Base-by-base conservation (phyloP, 163 green algal species). In the Scenedesmus sp. region DNA sequence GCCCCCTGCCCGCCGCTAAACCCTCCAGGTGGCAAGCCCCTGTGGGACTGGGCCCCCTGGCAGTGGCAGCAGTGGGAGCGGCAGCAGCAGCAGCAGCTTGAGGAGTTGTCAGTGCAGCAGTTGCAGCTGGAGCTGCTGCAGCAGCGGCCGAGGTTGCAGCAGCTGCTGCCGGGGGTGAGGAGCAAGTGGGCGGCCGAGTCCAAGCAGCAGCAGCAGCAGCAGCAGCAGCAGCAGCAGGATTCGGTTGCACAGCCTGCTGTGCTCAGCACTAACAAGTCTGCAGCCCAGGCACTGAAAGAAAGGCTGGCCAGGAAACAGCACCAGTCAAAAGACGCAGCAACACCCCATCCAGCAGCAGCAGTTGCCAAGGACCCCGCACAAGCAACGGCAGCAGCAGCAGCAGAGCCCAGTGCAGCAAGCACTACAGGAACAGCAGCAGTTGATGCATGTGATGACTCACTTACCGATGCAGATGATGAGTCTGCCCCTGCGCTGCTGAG, bases 51-150 rank as follows among this genome's bases (percentile, higher is more conserved):
- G 76, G 34, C 34, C 13, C 76, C 34, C 12, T 26, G 52, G 88
- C 70, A 91, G 83, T 88, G 70, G 81, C 81, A 93, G 87, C 88
- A 88, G 74, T 87, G 77, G 73, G 10, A 88, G 84, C 90, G 52
- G 84, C 84, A 88, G 52, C 90, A 89, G 59, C 73, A 67, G 66
- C 64, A 86, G 66, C 60, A 91, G 77, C 88, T 7, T 23, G 46
- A 89, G 20, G 18, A 55, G 9, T 64, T 92, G 46, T 23, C 5
- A 20, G 88, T 88, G 2, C 10, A n/a, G 46, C 26, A 83, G 23
- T 59, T 92, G 88, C 88, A 92, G 64, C 62, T 54, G 62, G 59
- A 92, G 62, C 12, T 92, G 82, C 66, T 92, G 52, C 79, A 74
- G 81, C 52, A 92, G 54, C 88, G 88, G 13, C 81, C 88, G 2